These are phyloP conservation scores for Magnaporthiopsis rhizophila DNA, from an alignment of 2,329 filamentous ascomycete species.

Conservation along the genomic window DNA sequence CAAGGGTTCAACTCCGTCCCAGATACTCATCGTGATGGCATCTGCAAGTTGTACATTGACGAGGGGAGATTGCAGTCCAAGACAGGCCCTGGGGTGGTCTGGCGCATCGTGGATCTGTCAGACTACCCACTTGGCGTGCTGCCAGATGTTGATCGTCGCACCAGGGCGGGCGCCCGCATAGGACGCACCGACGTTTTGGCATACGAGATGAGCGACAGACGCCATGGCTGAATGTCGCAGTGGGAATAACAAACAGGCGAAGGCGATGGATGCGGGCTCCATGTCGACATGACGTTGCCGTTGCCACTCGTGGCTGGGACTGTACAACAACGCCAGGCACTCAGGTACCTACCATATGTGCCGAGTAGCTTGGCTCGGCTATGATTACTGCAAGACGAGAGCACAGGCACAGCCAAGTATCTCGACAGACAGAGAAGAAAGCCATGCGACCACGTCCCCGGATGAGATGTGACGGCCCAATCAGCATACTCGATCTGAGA, in stretches of 20 bases:
- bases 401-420: not conserved
- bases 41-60: slow-evolving; percentile 1
- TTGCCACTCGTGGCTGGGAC: not conserved
- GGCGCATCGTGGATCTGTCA: slow-evolving; percentile 8
- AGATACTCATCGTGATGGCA: not conserved
- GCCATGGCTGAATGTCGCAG: not conserved
- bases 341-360: not conserved
- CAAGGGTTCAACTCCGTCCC: not conserved
- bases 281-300: not conserved
- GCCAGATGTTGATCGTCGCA: not conserved
- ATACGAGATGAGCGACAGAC: not conserved
- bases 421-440: not conserved
- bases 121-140: slow-evolving; percentile 1
- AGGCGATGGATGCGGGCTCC: too few species aligned
- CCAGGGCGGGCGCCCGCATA: not conserved
- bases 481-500: not conserved
- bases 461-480: not conserved
- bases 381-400: not conserved
- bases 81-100: slow-evolving; percentile 4
- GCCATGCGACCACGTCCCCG: not conserved
- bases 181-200: not conserved
- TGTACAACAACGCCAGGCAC: not conserved
- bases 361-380: not conserved
- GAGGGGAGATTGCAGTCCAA: slow-evolving; percentile 6
- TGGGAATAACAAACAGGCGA: not conserved